Conservation (phyloP, 1,284 basidiomycete genomes). For the Fomitopsis pinicola region DNA sequence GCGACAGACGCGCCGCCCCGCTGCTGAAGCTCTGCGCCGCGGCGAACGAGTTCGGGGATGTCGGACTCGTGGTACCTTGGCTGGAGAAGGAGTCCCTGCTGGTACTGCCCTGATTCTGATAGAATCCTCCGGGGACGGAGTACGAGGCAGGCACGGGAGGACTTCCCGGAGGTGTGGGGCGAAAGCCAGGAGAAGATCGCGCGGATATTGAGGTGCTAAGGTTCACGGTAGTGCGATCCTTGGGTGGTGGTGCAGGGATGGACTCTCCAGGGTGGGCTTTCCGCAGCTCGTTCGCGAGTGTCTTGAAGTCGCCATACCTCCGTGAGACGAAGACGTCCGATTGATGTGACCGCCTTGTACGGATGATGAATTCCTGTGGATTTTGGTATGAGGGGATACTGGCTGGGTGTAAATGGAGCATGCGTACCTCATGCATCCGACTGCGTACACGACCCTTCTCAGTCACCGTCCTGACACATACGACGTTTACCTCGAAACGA, state of each 20-base stretch:
- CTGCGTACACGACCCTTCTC: slow-evolving; percentile 83
- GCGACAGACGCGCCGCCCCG: slow-evolving; percentile 50
- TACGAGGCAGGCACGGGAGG: slow-evolving; percentile 8
- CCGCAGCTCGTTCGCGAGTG: slow-evolving; percentile 82
- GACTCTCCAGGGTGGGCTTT: slow-evolving; percentile 78
- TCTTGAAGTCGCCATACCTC: slow-evolving; percentile 92
- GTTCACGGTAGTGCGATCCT: slow-evolving; percentile 75
- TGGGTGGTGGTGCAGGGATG: slow-evolving; percentile 78
- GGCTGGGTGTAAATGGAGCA: slow-evolving; percentile 4
- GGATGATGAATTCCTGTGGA: slow-evolving; percentile 87
- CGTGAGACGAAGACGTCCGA: slow-evolving; percentile 86
- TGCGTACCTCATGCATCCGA: slow-evolving; percentile 75
- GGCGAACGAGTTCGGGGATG: slow-evolving; percentile 9
- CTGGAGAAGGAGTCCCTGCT: slow-evolving; percentile 23
- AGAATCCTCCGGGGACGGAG: not conserved
- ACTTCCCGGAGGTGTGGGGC: slow-evolving; percentile 20
- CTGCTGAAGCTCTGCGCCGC: not conserved
- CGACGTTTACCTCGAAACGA: slow-evolving; percentile 84
- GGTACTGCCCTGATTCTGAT: not conserved
- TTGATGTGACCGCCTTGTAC: slow-evolving; percentile 72
- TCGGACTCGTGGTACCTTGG: slow-evolving; percentile 16
- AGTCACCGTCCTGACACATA: slow-evolving; percentile 76
- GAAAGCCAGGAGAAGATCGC: slow-evolving; percentile 30
- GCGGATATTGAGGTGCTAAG: slow-evolving; percentile 19
- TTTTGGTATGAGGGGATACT: slow-evolving; percentile 5